Evolutionary conservation across 495 filamentous ascomycete genomes (phyloP).

Genomic region (Oidiodendron maius): DNA sequence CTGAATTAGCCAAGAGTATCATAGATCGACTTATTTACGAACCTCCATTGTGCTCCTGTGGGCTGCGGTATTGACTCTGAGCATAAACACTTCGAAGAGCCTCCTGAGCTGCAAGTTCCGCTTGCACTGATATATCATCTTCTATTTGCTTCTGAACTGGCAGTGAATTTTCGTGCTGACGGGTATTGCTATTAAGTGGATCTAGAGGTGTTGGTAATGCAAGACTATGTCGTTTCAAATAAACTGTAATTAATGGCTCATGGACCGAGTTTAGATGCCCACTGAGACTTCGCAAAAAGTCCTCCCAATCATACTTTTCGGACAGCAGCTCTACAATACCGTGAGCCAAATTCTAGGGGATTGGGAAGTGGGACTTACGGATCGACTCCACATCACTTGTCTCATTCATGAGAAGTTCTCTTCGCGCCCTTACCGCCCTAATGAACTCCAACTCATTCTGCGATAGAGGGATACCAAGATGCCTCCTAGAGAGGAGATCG

Average conservation of each 20-base stretch:
- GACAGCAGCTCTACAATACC: slow-evolving; percentile 44
- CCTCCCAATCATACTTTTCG: slow-evolving; percentile 74
- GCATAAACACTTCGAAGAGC: slow-evolving; percentile 41
- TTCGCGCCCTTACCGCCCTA: slow-evolving; percentile 53
- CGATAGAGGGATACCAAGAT: slow-evolving; percentile 58
- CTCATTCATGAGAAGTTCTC: slow-evolving; percentile 60
- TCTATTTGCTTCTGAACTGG: slow-evolving; percentile 18
- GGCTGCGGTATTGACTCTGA: slow-evolving; percentile 32
- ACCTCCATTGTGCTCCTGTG: slow-evolving; percentile 19
- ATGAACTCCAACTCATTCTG: slow-evolving; percentile 73
- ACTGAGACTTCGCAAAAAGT: slow-evolving; percentile 69
- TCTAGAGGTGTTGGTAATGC: slow-evolving; percentile 9
- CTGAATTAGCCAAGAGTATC: not conserved
- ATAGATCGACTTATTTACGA: not conserved
- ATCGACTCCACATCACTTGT: slow-evolving; percentile 55
- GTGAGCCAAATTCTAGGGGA: slow-evolving; percentile 20
- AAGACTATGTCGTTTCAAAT: slow-evolving; percentile 21
- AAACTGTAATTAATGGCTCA: slow-evolving; percentile 21
- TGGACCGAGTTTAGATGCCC: slow-evolving; percentile 58
- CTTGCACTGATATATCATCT: slow-evolving; percentile 41
- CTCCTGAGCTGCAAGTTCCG: slow-evolving; percentile 48
- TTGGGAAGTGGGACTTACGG: slow-evolving; percentile 25
- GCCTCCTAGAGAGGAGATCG: slow-evolving; percentile 54
- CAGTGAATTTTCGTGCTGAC: not conserved
- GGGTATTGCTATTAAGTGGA: not conserved